Conservation (phyloP, 768 basidiomycete species). For the Mycena leptocephala region DNA sequence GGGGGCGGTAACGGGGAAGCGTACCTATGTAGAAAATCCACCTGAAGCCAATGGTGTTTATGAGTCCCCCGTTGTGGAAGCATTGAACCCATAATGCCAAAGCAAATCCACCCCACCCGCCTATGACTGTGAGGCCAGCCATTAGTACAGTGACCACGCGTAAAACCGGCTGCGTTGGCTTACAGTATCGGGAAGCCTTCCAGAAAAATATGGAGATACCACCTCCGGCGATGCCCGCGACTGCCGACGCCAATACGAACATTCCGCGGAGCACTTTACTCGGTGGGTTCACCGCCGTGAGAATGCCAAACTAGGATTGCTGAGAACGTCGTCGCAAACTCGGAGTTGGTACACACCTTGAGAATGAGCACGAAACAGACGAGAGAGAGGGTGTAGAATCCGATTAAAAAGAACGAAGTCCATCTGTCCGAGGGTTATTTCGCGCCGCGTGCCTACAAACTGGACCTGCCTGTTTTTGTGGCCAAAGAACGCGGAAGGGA, state of each 20-base stretch:
- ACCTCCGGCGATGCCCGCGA: slow-evolving; percentile 90
- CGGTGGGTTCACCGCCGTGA: slow-evolving; percentile 89
- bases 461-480: slow-evolving; percentile 88
- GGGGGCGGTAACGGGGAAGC: slow-evolving; percentile 35
- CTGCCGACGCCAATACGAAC: slow-evolving; percentile 87
- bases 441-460: neutral
- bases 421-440: slow-evolving; percentile 53
- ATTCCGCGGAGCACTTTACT: slow-evolving; percentile 86
- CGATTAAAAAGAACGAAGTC: slow-evolving; percentile 95
- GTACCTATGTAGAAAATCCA: slow-evolving; percentile 94
- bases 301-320: slow-evolving; percentile 75
- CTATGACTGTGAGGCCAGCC: slow-evolving; percentile 55
- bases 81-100: slow-evolving; percentile 92
- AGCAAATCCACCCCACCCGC: slow-evolving; percentile 91
- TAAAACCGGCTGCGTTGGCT: neutral
- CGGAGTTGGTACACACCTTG: slow-evolving; percentile 50
- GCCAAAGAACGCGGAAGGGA: slow-evolving; percentile 92
- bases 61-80: slow-evolving; percentile 87
- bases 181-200: slow-evolving; percentile 88
- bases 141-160: neutral
- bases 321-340: neutral
- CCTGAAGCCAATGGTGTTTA: slow-evolving; percentile 82
- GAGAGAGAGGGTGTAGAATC: slow-evolving; percentile 91
- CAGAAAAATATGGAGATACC: slow-evolving; percentile 94
- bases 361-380: slow-evolving; percentile 91